A percentile compares a stretch with the other conserved stretches of the same genome.
phyloP scores from a whole-genome alignment of 306 rosid species.

The Notholithocarpus densiflorus region DNA sequence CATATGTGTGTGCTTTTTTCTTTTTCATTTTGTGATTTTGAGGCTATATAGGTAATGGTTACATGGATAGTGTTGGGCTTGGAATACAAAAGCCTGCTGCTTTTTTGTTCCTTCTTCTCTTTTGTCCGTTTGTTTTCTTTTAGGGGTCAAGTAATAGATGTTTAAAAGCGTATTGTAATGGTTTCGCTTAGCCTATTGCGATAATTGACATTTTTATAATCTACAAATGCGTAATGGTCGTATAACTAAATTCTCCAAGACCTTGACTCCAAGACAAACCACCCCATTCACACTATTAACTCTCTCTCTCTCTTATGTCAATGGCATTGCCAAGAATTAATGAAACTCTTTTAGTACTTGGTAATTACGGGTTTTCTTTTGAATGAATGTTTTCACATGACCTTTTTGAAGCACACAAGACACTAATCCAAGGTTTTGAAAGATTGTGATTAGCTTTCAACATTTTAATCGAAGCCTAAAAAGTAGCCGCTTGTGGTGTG shows the following conservation, averaged over 20 bases:
- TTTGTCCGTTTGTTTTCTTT: neutral
- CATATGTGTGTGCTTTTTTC: slow-evolving; percentile 10
- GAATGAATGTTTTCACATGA: no score
- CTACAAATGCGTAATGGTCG: neutral
- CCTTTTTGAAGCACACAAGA: no score
- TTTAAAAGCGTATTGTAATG: neutral
- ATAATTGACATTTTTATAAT: neutral
- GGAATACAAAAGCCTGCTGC: neutral
- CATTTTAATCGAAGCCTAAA: no score
- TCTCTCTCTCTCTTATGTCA: neutral
- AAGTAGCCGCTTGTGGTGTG: no score
- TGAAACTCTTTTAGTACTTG: no score
- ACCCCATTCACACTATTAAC: neutral
- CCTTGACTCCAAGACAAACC: neutral
- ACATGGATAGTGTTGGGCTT: neutral
- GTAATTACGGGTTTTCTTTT: no score
- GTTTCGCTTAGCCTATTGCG: neutral
- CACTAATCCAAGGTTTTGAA: no score
- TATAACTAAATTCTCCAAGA: neutral
- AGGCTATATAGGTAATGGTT: neutral
- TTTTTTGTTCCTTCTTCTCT: neutral
- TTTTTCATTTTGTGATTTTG: neutral
- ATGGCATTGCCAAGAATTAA: no score
- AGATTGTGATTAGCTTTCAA: no score
- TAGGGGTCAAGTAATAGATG: neutral